Conservation (phyloP, 352 stramenopile species). For the Phytophthora megakarya region DNA sequence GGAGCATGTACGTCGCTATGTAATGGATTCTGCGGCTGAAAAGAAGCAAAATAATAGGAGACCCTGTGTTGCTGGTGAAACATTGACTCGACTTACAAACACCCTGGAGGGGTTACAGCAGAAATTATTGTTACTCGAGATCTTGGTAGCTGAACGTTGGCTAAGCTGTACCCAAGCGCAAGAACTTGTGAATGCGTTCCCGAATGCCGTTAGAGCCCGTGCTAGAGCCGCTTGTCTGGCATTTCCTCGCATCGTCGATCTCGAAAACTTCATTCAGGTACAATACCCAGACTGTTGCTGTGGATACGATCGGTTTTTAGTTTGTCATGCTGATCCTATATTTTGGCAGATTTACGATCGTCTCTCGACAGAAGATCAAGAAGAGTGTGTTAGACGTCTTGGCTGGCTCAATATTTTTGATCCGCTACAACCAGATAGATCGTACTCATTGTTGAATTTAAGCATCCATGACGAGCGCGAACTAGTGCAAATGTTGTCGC, state of each 20-base stretch:
- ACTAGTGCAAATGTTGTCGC: constrained; percentile 76
- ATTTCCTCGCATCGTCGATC: constrained; percentile 71
- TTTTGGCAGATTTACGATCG: constrained; percentile 48
- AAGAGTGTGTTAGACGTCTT: constrained; percentile 62
- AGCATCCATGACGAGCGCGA: constrained; percentile 75
- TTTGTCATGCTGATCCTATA: background rate
- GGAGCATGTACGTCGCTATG: constrained; percentile 43
- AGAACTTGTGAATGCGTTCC: constrained; percentile 46
- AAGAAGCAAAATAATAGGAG: background rate
- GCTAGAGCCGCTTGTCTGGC: constrained; percentile 57
- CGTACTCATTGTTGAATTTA: constrained; percentile 74
- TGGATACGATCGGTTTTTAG: background rate
- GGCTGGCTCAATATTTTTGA: constrained; percentile 90
- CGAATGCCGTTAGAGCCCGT: constrained; percentile 52
- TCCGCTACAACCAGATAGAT: constrained; percentile 70
- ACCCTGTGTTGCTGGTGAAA: constrained; percentile 1
- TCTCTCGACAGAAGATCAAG: constrained; percentile 59
- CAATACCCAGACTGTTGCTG: background rate
- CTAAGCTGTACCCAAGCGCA: constrained; percentile 55
- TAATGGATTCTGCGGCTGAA: background rate
- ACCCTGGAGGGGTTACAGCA: constrained; percentile 28
- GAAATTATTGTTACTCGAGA: constrained; percentile 45
- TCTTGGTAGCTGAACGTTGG: constrained; percentile 57
- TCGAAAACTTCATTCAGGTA: constrained; percentile 77
- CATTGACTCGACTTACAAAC: constrained; percentile 18